Percentiles rank a stretch among this genome's conserved stretches.
Conservation (phyloP, 441 rosid genomes). For the Lepidium campestre region DNA sequence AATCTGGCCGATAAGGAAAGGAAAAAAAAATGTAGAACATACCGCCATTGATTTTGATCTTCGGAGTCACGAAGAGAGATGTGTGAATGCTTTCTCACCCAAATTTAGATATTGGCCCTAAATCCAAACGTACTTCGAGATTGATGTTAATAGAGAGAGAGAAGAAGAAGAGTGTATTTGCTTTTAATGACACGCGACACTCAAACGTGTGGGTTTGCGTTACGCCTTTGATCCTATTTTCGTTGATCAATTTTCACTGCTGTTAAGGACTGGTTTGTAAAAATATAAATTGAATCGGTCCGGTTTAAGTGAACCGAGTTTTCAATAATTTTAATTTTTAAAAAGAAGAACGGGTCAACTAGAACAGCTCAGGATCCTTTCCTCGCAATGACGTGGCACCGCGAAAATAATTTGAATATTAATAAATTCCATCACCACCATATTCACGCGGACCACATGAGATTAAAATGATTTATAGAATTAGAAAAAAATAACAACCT, state of each 20-base stretch:
- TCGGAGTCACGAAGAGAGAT: constrained; percentile 2
- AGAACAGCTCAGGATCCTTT: constrained; percentile 12
- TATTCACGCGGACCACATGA: constrained; percentile 22
- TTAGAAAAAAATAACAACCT: neutral
- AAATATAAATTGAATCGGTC: neutral
- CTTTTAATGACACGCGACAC: constrained; percentile 21
- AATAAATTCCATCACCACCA: constrained; percentile 1
- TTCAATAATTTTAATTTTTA: neutral
- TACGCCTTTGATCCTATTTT: no score
- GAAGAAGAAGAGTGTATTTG: constrained; percentile 8
- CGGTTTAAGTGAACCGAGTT: neutral
- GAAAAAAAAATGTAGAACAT: neutral
- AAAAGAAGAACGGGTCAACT: constrained; percentile 2
- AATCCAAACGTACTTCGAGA: constrained; percentile 6
- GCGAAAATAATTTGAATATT: neutral
- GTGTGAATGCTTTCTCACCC: neutral
- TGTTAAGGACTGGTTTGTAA: neutral
- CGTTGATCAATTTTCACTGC: no score
- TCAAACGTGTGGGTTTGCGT: constrained; percentile 28
- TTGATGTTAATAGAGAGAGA: neutral
- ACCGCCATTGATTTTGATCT: constrained; percentile 31
- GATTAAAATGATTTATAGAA: neutral
- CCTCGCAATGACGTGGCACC: constrained; percentile 19
- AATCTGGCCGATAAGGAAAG: neutral
- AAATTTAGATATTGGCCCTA: constrained; percentile 10